phyloP scores from a whole-genome alignment of 2,329 filamentous ascomycete species.

The Teratosphaeria gauchensis region DNA sequence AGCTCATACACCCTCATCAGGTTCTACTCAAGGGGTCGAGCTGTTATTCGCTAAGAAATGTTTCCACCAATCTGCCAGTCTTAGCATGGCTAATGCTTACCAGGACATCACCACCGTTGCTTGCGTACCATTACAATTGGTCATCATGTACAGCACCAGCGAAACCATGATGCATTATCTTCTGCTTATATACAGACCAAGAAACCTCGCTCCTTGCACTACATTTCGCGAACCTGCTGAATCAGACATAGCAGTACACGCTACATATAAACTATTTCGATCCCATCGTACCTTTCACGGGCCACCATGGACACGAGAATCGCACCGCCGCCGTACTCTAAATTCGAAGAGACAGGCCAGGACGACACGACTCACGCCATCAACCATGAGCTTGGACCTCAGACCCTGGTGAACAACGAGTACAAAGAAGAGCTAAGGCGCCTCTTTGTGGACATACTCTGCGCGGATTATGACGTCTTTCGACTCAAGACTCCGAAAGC shows the following conservation, averaged over 20 bases:
- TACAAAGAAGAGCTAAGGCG: background rate
- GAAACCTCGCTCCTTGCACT: no score
- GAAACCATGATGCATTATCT: no score
- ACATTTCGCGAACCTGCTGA: no score
- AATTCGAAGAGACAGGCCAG: background rate
- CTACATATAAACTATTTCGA: background rate
- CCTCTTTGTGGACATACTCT: background rate
- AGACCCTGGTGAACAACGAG: background rate
- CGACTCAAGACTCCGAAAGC: background rate
- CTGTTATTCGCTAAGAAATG: no score
- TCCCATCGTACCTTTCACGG: background rate
- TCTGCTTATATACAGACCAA: no score
- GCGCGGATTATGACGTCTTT: background rate
- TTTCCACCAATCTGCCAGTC: no score
- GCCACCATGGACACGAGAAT: background rate
- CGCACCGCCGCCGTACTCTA: background rate
- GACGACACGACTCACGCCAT: background rate
- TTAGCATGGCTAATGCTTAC: no score
- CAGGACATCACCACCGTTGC: no score
- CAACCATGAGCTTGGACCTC: background rate
- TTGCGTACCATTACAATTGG: no score
- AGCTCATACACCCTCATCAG: no score
- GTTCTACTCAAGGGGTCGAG: no score
- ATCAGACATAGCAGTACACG: background rate
- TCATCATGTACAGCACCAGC: no score